Percentiles rank a stretch among this genome's conserved stretches.
These are phyloP conservation scores for Trichosporon asahii DNA, from an alignment of 1,284 basidiomycete species.

Conservation along the genomic window DNA sequence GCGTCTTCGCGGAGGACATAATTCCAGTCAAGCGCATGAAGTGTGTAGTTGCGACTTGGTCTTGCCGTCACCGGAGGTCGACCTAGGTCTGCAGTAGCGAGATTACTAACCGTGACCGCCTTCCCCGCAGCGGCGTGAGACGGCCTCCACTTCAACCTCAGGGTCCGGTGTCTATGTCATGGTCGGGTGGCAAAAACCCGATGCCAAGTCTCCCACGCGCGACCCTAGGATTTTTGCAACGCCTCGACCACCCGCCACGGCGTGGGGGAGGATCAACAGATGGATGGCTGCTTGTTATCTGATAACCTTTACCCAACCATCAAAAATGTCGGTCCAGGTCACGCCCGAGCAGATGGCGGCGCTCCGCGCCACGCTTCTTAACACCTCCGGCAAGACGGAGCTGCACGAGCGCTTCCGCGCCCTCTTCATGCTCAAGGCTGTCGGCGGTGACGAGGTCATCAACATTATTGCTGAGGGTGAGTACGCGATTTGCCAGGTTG, in stretches of 20 bases:
- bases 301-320: conserved; percentile 3
- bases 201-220: conserved; percentile 12
- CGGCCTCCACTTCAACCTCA: background rate
- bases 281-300: conserved; percentile 3
- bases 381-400: conserved; percentile 66
- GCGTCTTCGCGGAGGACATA: background rate
- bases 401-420: conserved; percentile 89
- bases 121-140: too few species aligned
- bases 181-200: background rate
- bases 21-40: conserved; percentile 5
- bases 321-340: conserved; percentile 40
- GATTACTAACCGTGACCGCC: background rate
- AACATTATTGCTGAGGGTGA: conserved; percentile 78
- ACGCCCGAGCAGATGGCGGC: conserved; percentile 43
- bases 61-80: too few species aligned
- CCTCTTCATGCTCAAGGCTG: conserved; percentile 86
- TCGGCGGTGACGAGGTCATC: conserved; percentile 71
- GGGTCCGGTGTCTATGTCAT: background rate
- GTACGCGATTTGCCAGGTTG: conserved; percentile 17
- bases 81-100: too few species aligned
- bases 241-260: background rate
- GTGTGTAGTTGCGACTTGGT: background rate
- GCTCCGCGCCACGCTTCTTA: conserved; percentile 62
- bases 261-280: too few species aligned
- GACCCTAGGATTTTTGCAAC: background rate